Base-by-base conservation (phyloP, 495 filamentous ascomycete species). In the Penicillium desertorum region DNA sequence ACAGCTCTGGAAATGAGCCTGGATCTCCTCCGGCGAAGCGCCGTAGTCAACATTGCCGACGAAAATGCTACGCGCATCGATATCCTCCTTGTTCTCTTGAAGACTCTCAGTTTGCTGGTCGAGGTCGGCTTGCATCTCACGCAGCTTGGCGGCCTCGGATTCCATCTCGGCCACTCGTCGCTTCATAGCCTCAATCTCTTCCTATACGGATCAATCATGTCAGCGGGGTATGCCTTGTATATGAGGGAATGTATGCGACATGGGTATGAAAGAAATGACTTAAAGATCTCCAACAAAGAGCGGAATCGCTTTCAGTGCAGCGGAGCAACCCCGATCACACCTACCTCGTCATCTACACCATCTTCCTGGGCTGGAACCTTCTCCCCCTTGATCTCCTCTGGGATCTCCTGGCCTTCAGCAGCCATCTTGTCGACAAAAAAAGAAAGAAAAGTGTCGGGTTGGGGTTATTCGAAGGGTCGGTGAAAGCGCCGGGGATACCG, bases 1-100 rank as follows among this genome's bases (percentile, higher is more conserved):
- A 65, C 91, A 96, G 80, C 86, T 96, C 77, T 96, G 92, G 76
- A 99, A 99, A 71, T 99, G 95, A 37, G 92, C 90, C 78, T 99
- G 95, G 57, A 99, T 96, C 76, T 99, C 95, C 75, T 99, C 95
- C 0, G 95, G 94, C 16, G 92, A 95, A 27, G 94, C 93, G 58
- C 91, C 91, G 73, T 99, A 99, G 71, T 99, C 95, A 54, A 99
- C 95, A 67, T 99, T 99, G 46, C 95, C 95, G 23, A 99, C 95
- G 70, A 99, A 99, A 66, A 99, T 89, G 76, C 91, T 96, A 57
- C 95, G 86, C 60, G 83, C 89, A 74, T 99, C 95, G 47, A 99
- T 86, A 65, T 97, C 95, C 67, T 98, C 95, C 72, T 94, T 93
- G 73, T 91, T 90, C 68, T 99, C 95, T 45, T 86, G 84, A 53